Evolutionary conservation across 208 protist genomes (phyloP).

Genomic region (Leishmania arabica): DNA sequence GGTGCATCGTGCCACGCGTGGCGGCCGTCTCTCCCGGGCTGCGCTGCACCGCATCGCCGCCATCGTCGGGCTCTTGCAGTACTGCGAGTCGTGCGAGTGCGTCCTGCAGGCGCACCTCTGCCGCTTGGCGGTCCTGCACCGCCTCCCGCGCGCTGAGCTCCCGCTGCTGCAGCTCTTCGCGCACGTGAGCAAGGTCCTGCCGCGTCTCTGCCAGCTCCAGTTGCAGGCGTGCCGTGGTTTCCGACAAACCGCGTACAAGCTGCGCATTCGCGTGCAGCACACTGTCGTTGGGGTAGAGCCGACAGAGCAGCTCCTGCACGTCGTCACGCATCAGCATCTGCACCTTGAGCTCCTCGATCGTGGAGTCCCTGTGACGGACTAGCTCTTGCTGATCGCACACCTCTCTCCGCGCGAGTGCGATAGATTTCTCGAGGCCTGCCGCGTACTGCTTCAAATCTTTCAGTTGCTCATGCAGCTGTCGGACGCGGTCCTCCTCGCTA

Average conservation of each 20-base stretch:
- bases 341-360: slow-evolving; percentile 29
- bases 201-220: slow-evolving; percentile 22
- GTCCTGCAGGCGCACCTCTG: slow-evolving; percentile 48
- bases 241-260: slow-evolving; percentile 17
- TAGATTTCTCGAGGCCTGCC: slow-evolving; percentile 16
- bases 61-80: slow-evolving; percentile 14
- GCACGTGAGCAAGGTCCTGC: slow-evolving; percentile 28
- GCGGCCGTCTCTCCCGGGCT: not conserved
- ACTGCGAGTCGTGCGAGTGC: slow-evolving; percentile 19
- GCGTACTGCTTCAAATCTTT: slow-evolving; percentile 20
- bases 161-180: slow-evolving; percentile 21
- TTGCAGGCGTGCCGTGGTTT: slow-evolving; percentile 21
- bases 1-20: not conserved
- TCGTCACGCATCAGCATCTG: slow-evolving; percentile 42
- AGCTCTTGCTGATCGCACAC: slow-evolving; percentile 12
- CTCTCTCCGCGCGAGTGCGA: slow-evolving; percentile 18
- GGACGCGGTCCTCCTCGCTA: slow-evolving; percentile 11
- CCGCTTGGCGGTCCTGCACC: slow-evolving; percentile 50
- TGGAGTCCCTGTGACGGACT: slow-evolving; percentile 1
- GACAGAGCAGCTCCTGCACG: slow-evolving; percentile 52
- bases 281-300: slow-evolving; percentile 62
- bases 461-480: slow-evolving; percentile 20
- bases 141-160: slow-evolving; percentile 30
- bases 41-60: not conserved
- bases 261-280: slow-evolving; percentile 40